A percentile compares a stretch with the other conserved stretches of the same genome.
Evolutionary conservation across 2,329 filamentous ascomycete species (phyloP).

Genomic region (Fusarium tanahbumbuense): DNA sequence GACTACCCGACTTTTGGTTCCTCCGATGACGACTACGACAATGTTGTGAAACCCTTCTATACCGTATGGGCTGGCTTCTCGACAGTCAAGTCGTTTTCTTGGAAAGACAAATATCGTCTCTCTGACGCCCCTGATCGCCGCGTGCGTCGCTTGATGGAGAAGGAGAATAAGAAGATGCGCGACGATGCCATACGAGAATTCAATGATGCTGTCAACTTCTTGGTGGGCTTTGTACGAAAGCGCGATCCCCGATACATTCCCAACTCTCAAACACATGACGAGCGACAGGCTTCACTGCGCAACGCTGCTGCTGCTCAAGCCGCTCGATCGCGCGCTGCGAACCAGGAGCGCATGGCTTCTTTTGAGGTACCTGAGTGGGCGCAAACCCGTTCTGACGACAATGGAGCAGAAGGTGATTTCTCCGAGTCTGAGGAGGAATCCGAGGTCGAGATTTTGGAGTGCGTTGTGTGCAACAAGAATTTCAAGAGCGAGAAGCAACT

Average conservation of each 20-base stretch:
- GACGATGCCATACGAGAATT: conserved; percentile 89
- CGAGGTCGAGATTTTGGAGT: conserved; percentile 73
- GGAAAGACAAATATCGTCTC: conserved; percentile 86
- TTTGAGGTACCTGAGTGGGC: conserved; percentile 81
- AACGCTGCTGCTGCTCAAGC: conserved; percentile 87
- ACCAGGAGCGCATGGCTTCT: conserved; percentile 77
- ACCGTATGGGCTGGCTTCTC: conserved; percentile 81
- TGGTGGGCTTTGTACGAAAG: conserved; percentile 90
- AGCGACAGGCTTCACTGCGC: conserved; percentile 81
- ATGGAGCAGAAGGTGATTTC: conserved; percentile 68
- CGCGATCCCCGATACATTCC: conserved; percentile 86
- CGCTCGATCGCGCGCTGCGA: conserved; percentile 81
- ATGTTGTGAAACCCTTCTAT: conserved; percentile 84
- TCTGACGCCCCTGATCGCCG: conserved; percentile 89
- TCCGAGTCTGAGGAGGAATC: conserved; percentile 67
- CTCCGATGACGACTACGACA: conserved; percentile 79
- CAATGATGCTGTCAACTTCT: conserved; percentile 88
- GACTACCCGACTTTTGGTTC: conserved; percentile 87
- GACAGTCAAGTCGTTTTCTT: conserved; percentile 87
- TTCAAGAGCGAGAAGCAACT: conserved; percentile 96
- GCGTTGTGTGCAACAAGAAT: conserved; percentile 78
- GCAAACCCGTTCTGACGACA: conserved; percentile 65
- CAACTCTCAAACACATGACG: conserved; percentile 80
- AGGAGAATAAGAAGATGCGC: conserved; percentile 87
- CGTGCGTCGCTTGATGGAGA: conserved; percentile 87